Percentiles rank a stretch among this genome's conserved stretches.
Evolutionary conservation across 148 eudicot genomes (phyloP).

Genomic region (Rhododendron ferrugineum): DNA sequence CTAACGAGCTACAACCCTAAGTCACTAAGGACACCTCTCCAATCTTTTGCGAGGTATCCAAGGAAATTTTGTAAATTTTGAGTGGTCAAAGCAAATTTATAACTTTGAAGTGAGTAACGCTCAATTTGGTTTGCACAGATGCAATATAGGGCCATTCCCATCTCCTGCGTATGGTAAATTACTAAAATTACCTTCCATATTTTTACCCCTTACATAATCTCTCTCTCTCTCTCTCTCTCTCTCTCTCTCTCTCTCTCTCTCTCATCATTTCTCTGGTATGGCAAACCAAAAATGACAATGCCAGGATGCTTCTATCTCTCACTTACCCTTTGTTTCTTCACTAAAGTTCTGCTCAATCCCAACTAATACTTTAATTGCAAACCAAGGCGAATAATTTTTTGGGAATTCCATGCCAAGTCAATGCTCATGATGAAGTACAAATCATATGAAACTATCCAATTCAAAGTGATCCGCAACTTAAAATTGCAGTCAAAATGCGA

Average conservation of each 20-base stretch:
- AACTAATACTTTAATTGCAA: neutral
- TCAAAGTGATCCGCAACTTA: neutral
- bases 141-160: neutral
- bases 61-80: neutral
- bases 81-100: neutral
- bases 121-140: neutral
- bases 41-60: neutral
- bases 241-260: neutral
- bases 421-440: neutral
- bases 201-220: neutral
- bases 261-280: too few relatives aligned
- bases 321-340: neutral
- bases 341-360: neutral
- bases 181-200: neutral
- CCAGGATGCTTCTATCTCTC: neutral
- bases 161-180: neutral
- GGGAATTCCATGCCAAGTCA: neutral
- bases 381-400: neutral
- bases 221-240: neutral
- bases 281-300: neutral
- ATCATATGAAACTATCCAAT: neutral
- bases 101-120: neutral
- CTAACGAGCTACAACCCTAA: neutral
- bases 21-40: neutral
- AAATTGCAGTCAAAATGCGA: neutral